These are phyloP conservation scores for Malassezia japonica DNA, from an alignment of 1,284 basidiomycete genomes.

Conservation along the genomic window DNA sequence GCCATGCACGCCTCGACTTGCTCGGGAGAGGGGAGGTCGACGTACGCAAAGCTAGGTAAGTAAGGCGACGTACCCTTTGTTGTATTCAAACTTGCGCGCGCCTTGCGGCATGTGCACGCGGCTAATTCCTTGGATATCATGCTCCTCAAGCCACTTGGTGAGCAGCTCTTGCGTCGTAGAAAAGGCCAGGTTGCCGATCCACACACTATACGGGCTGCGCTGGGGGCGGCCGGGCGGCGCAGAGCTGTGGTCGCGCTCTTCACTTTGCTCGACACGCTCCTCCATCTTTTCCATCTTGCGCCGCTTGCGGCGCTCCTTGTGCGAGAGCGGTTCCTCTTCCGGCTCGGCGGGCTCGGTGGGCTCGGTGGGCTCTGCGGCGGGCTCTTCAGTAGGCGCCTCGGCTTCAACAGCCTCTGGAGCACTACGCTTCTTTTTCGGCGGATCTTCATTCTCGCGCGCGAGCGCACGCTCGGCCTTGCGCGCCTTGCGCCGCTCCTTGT, in stretches of 20 bases:
- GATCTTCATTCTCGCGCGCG: background rate
- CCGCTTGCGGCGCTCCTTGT: constrained; percentile 40
- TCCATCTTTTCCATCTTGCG: constrained; percentile 22
- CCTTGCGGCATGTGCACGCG: constrained; percentile 54
- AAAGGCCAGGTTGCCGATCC: constrained; percentile 46
- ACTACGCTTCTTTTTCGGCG: background rate
- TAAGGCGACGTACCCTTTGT: constrained; percentile 51
- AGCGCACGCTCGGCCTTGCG: constrained; percentile 17
- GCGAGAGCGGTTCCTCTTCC: constrained; percentile 54
- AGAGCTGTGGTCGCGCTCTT: constrained; percentile 8
- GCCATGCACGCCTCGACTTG: constrained; percentile 66
- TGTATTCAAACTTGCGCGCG: constrained; percentile 49
- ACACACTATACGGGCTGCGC: constrained; percentile 58
- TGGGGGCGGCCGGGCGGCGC: constrained; percentile 8
- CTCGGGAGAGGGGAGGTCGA: constrained; percentile 75
- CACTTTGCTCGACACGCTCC: background rate
- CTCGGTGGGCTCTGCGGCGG: background rate
- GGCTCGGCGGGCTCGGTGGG: background rate
- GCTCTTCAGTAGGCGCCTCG: background rate
- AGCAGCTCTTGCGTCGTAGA: constrained; percentile 29
- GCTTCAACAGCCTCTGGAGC: background rate
- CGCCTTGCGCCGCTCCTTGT: constrained; percentile 35
- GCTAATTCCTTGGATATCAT: constrained; percentile 49
- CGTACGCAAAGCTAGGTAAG: constrained; percentile 73
- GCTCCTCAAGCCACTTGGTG: constrained; percentile 30